Conservation (phyloP, 2,329 filamentous ascomycete species). For the Polytolypa hystricis region DNA sequence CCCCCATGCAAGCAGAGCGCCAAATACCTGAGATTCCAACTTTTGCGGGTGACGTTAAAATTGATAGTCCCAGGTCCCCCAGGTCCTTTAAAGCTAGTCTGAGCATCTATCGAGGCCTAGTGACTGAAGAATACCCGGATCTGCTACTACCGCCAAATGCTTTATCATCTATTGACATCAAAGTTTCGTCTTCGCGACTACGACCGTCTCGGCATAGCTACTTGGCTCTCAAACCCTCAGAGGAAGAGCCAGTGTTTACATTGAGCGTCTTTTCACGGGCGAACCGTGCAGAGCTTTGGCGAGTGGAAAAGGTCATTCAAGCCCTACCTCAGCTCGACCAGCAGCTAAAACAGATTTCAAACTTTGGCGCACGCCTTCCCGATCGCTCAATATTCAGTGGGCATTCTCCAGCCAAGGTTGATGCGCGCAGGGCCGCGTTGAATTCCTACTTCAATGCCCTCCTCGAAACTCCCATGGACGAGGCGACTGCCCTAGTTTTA, state of each 20-base stretch:
- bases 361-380: constrained; percentile 65
- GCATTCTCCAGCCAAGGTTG: constrained; percentile 85
- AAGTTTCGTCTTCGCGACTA: constrained; percentile 87
- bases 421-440: constrained; percentile 69
- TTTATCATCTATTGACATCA: constrained; percentile 71
- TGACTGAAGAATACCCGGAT: constrained; percentile 77
- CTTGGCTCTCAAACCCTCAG: constrained; percentile 64
- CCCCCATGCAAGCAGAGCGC: constrained; percentile 13
- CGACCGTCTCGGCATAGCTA: constrained; percentile 81
- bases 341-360: constrained; percentile 58
- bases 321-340: constrained; percentile 75
- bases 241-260: constrained; percentile 91
- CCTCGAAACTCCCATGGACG: constrained; percentile 71
- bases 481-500: constrained; percentile 62
- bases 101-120: constrained; percentile 62
- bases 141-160: constrained; percentile 80
- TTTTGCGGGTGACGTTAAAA: constrained; percentile 26
- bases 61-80: constrained; percentile 20
- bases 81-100: constrained; percentile 26
- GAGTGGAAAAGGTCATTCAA: constrained; percentile 80
- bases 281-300: constrained; percentile 72
- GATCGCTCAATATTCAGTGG: constrained; percentile 81
- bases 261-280: constrained; percentile 67
- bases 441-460: constrained; percentile 79
- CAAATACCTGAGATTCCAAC: constrained; percentile 19